phyloP scores from a whole-genome alignment of 2,329 filamentous ascomycete genomes.

The Aspergillus pseudoglaucus region DNA sequence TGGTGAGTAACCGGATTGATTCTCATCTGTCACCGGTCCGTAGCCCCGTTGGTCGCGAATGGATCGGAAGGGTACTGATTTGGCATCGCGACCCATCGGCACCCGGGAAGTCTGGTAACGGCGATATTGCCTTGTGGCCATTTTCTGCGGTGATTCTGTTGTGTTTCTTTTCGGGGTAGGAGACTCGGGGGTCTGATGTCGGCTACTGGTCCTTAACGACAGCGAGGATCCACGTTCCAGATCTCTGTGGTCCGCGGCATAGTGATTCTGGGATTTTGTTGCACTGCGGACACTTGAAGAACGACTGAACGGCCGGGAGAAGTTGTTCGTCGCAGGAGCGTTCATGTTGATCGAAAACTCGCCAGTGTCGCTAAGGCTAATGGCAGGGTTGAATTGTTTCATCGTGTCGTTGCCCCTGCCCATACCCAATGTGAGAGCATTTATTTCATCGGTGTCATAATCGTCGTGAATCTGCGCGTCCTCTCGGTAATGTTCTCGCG shows the following conservation, averaged over 20 bases:
- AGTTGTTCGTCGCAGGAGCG: slow-evolving; percentile 22
- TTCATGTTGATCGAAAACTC: slow-evolving; percentile 2
- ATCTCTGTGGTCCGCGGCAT: not conserved
- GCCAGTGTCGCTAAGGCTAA: not conserved
- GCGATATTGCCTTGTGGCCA: slow-evolving; percentile 15
- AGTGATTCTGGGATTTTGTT: slow-evolving; percentile 8
- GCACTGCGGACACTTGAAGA: slow-evolving; percentile 24
- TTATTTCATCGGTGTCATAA: slow-evolving; percentile 9
- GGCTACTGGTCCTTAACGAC: slow-evolving; percentile 17
- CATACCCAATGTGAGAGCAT: not conserved
- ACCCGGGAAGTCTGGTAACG: slow-evolving; percentile 16
- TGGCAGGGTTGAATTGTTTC: not conserved
- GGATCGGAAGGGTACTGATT: slow-evolving; percentile 20
- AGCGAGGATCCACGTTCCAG: not conserved
- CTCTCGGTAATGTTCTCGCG: slow-evolving; percentile 33
- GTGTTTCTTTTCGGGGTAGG: slow-evolving; percentile 22
- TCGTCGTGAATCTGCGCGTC: slow-evolving; percentile 30
- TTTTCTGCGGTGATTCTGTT: slow-evolving; percentile 12
- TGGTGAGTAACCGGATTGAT: slow-evolving; percentile 21
- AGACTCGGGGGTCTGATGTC: slow-evolving; percentile 19
- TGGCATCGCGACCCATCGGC: slow-evolving; percentile 16
- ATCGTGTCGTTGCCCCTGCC: not conserved
- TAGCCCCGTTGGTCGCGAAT: slow-evolving; percentile 18
- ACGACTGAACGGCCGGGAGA: slow-evolving; percentile 32
- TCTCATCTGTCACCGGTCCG: slow-evolving; percentile 24